Base-by-base conservation (phyloP, 192 early-diverging fungal species). In the Geranomyces michiganensis region DNA sequence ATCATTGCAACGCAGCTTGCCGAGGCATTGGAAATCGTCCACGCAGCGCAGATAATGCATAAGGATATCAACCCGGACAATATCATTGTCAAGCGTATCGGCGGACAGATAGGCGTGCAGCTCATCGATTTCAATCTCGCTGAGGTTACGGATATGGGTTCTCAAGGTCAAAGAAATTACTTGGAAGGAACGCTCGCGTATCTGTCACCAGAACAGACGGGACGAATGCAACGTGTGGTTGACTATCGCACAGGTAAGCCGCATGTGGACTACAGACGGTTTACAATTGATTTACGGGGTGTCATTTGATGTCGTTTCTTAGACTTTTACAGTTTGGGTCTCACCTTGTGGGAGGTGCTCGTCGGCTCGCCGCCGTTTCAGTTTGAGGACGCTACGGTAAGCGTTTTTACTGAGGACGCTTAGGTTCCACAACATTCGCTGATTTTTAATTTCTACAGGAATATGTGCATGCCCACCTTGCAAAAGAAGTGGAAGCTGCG, bases 131-230 rank as follows among this genome's bases (percentile, higher is more conserved):
- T 85, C 64, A 79, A 81, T 49, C 36, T 79, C 14, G 73, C 83
- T 1, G 43, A 58, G 24, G 72, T 72, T 14, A 65, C 68, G 24
- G 72, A 61, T 32, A 69, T 58, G 66, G 67, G 53, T 0, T 53
- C 46, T 7, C 62, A 70, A 27, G 44, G 33, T 3, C 74, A 76
- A n/a, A 51, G 66, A 22, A 78, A 72, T 36, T 73, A 71, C 27
- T 29, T 82, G 32, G 65, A 80, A 56, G 81, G 81, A 49, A 80
- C 81, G 8, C 48, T 82, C 33, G 71, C 78, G 0, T 85, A 85
- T 65, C 51, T 85, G 51, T 81, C 81, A 17, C 84, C 84, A 73
- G 84, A 85, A 65, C 84, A 85, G 77, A 85, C 84, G 22, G 84
- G 84, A 10, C 46, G 84, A 53, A 71, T 78, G 49, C 71, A 82